A percentile compares a stretch with the other conserved stretches of the same genome.
phyloP scores from a whole-genome alignment of 805 yeast species.

The Zygosaccharomyces gambellarensis region DNA sequence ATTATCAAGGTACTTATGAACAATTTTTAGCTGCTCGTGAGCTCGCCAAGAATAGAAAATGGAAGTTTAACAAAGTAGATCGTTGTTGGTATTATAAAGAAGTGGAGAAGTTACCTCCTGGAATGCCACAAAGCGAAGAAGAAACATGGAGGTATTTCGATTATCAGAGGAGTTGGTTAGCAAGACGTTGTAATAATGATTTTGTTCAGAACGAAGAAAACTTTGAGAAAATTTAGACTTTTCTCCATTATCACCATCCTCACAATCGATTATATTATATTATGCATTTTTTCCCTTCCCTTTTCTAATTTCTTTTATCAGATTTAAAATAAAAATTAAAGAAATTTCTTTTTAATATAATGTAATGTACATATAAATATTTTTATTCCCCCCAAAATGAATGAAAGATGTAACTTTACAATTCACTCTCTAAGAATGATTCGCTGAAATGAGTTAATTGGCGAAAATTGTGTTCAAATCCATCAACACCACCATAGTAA shows the following conservation, averaged over 20 bases:
- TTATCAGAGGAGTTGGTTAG: slow-evolving; percentile 64
- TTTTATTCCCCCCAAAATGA: background rate
- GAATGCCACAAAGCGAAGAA: slow-evolving; percentile 50
- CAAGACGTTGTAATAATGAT: slow-evolving; percentile 42
- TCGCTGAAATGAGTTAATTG: slow-evolving; percentile 75
- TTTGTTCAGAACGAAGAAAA: slow-evolving; percentile 42
- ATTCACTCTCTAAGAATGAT: slow-evolving; percentile 55
- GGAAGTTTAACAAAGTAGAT: slow-evolving; percentile 54
- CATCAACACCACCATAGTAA: slow-evolving; percentile 81
- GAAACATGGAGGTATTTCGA: slow-evolving; percentile 78
- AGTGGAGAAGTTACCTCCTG: slow-evolving; percentile 75
- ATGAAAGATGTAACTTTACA: slow-evolving; percentile 9
- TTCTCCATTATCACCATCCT: background rate
- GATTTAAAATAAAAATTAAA: background rate
- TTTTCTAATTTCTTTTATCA: background rate
- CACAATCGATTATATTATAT: background rate
- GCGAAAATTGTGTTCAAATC: slow-evolving; percentile 72
- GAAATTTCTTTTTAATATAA: slow-evolving; percentile 3
- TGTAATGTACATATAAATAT: slow-evolving; percentile 8
- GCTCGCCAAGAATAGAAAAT: slow-evolving; percentile 63
- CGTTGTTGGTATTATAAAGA: slow-evolving; percentile 51
- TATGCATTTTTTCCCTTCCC: slow-evolving; percentile 5
- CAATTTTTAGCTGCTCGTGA: slow-evolving; percentile 79
- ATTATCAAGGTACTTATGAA: slow-evolving; percentile 62
- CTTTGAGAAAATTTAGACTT: slow-evolving; percentile 38